A percentile compares a stretch with the other conserved stretches of the same genome.
phyloP scores from a whole-genome alignment of 225 moss, liverwort and hornwort species.

The Physcomitrellopsis africana region DNA sequence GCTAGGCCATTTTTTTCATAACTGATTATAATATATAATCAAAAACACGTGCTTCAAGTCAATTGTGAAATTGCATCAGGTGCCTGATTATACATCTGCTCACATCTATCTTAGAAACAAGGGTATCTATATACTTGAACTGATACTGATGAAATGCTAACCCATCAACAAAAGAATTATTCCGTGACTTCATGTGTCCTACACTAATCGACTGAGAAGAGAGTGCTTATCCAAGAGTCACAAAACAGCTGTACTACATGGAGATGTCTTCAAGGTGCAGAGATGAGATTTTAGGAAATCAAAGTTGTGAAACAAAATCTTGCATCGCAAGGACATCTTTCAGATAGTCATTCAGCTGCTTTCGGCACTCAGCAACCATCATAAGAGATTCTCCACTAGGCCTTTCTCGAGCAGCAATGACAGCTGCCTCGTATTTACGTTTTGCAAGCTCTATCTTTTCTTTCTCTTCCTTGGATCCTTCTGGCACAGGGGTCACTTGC shows the following conservation, averaged over 20 bases:
- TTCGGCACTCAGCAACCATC: conserved; percentile 68
- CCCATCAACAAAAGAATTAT: too few species aligned
- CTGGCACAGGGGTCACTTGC: conserved; percentile 47
- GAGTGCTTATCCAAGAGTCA: conserved; percentile 22
- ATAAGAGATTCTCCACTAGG: conserved; percentile 55
- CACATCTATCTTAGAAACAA: too few species aligned
- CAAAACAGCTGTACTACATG: conserved; percentile 25
- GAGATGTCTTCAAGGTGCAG: conserved; percentile 28
- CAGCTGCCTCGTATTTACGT: conserved; percentile 59
- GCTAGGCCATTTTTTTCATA: too few species aligned
- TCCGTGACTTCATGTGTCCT: too few species aligned
- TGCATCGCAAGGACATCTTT: conserved; percentile 40
- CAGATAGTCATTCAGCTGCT: conserved; percentile 55
- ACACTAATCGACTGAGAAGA: conserved; percentile 23
- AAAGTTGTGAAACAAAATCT: conserved; percentile 35
- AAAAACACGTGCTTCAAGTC: too few species aligned
- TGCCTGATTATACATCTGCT: too few species aligned
- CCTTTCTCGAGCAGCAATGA: conserved; percentile 61
- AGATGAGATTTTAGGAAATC: conserved; percentile 22
- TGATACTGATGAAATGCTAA: too few species aligned
- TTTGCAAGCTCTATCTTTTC: conserved; percentile 50
- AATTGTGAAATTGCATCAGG: too few species aligned
- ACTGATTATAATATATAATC: too few species aligned
- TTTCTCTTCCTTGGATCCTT: conserved; percentile 53
- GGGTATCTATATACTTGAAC: too few species aligned